Conservation (phyloP, 345 rosid genomes). For the Populus ilicifolia region DNA sequence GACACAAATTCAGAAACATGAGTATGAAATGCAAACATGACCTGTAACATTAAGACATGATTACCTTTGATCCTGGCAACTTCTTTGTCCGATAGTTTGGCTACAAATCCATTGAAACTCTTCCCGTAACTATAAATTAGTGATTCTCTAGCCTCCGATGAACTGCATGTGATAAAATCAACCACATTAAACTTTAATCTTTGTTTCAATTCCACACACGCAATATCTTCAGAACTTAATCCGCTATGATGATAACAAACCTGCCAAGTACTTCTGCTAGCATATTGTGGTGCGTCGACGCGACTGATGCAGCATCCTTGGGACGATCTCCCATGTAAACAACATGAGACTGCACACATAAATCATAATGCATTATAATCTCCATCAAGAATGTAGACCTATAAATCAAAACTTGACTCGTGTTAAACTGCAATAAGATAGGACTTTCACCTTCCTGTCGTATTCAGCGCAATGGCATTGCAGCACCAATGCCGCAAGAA, state of each 20-base stretch:
- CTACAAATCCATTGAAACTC: conserved; percentile 19
- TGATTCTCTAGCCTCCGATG: background rate
- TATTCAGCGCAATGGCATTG: background rate
- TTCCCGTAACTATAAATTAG: conserved; percentile 10
- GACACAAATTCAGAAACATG: background rate
- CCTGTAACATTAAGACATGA: background rate
- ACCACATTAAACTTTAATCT: background rate
- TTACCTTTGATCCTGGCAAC: conserved; percentile 2
- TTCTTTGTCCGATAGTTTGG: conserved; percentile 9
- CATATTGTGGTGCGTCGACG: conserved; percentile 9
- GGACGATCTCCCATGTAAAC: conserved; percentile 18
- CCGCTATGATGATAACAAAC: background rate
- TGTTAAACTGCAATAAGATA: background rate
- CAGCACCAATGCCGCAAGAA: background rate
- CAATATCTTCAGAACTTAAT: too few species aligned
- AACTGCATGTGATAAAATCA: background rate
- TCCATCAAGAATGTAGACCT: background rate
- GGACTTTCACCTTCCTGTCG: background rate
- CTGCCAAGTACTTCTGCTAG: conserved; percentile 8
- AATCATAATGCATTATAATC: background rate
- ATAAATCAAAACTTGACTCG: background rate
- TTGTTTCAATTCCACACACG: background rate
- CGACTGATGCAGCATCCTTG: background rate
- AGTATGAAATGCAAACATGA: background rate
- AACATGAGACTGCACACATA: conserved; percentile 6